Evolutionary conservation across 2,329 filamentous ascomycete species (phyloP).

Genomic region (Colletotrichum liriopes): DNA sequence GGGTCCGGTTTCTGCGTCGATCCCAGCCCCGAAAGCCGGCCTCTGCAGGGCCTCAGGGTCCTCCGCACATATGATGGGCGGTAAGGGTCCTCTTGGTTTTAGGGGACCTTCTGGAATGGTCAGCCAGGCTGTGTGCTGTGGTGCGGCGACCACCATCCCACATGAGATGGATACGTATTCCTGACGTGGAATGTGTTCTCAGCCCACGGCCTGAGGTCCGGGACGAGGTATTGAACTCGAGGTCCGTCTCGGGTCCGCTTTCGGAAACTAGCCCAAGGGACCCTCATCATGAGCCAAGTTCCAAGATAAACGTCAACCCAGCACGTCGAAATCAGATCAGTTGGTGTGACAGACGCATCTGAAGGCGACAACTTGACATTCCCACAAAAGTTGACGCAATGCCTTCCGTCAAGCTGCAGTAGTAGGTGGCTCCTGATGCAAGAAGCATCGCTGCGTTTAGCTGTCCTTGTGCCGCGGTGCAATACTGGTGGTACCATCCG

Average conservation of each 20-base stretch:
- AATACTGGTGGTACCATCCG: too few species aligned
- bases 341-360: conserved; percentile 6
- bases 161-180: conserved; percentile 19
- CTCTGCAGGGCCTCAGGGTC: conserved; percentile 30
- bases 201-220: conserved; percentile 2
- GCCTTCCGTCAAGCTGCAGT: conserved; percentile 5
- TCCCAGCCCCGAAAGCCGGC: background rate
- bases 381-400: conserved; percentile 26
- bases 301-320: conserved; percentile 6
- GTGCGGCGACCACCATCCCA: conserved; percentile 22
- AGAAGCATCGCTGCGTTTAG: background rate
- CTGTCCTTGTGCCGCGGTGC: background rate
- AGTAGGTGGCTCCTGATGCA: background rate
- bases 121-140: conserved; percentile 11
- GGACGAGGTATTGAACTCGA: conserved; percentile 6
- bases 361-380: background rate
- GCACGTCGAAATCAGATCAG: conserved; percentile 8
- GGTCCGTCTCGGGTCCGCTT: conserved; percentile 23
- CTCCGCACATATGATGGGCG: conserved; percentile 22
- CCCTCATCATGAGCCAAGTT: conserved; percentile 20
- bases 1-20: conserved; percentile 23
- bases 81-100: conserved; percentile 21
- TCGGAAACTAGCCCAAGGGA: conserved; percentile 19
- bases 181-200: conserved; percentile 11
- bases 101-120: conserved; percentile 14